Base-by-base conservation (phyloP, 2,329 filamentous ascomycete species). In the Fusarium succisae region DNA sequence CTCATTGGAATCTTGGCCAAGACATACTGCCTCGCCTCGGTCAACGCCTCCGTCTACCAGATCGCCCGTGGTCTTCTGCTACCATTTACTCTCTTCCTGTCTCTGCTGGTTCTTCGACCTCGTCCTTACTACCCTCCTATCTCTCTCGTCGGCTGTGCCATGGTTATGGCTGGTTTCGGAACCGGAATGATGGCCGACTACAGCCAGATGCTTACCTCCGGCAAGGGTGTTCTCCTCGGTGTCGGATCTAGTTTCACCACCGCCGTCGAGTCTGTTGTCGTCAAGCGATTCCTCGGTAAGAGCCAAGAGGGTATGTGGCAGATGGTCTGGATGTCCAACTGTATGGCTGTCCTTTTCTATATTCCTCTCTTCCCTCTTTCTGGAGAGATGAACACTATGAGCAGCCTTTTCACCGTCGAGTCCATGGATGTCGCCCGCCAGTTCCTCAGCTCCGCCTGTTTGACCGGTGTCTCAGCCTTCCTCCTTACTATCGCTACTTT, bases 321-420 rank as follows among this genome's bases (percentile, higher is more conserved):
- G 73, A 78, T 78, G 76, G 76, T 78, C 35, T 78, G 76, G 76
- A 78, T 78, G 76, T 78, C 76, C 30, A 78, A 78, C 73, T 73
- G 67, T 45, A 77, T 78, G 76, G 76, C 76, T 18, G 41, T 76
- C 17, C 68, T 77, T 45, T 78, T 78, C 63, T 78, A 78, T 22
- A 65, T 77, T 22, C 76, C 76, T 28, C 76, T 78, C 32, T 69
- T 78, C 22, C 76, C 76, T 41, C 74, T 78, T 22, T 78, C 76
- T 5, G 76, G 76, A 24, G 76, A 78, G 50, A 69, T 78, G 39
- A 53, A 32, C 48, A 72, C 76, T 48, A 72, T 73, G 70, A 63
- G 51, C 55, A 66, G 41, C 53, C 75, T 78, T 32, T 75, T 74
- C 41, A 64, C 66, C 22, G 56, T 55, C n/a, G 71, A 72, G 45